These are phyloP conservation scores for Moesziomyces sp. DNA, from an alignment of 1,284 basidiomycete genomes.

Conservation along the genomic window DNA sequence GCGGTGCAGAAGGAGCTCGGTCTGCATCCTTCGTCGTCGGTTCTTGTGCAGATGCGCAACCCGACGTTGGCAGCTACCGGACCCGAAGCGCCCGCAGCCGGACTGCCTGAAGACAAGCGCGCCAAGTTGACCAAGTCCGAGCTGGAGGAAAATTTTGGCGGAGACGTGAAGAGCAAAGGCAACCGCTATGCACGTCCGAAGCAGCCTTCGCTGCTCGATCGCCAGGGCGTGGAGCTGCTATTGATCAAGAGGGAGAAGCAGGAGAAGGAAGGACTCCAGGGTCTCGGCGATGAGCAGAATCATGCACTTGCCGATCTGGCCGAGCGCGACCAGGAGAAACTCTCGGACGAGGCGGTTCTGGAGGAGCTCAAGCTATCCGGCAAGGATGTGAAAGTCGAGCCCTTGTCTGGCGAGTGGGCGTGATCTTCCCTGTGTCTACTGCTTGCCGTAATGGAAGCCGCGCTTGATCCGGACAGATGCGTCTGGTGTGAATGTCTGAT, in stretches of 20 bases:
- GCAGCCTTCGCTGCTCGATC: constrained; percentile 44
- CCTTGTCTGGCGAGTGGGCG: constrained; percentile 48
- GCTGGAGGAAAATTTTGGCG: constrained; percentile 52
- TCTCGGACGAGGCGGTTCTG: constrained; percentile 43
- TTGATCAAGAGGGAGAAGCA: constrained; percentile 48
- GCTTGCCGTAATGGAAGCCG: too few species aligned
- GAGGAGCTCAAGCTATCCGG: constrained; percentile 39
- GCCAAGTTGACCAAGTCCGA: constrained; percentile 50
- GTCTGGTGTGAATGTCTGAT: too few species aligned
- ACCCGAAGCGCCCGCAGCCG: constrained; percentile 41
- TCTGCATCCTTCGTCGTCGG: constrained; percentile 38
- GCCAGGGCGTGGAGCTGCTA: constrained; percentile 52
- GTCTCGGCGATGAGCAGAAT: constrained; percentile 46
- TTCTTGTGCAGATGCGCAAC: constrained; percentile 52
- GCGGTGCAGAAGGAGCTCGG: constrained; percentile 52
- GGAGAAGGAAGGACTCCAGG: constrained; percentile 41
- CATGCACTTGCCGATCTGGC: constrained; percentile 33
- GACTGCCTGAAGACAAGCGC: constrained; percentile 33
- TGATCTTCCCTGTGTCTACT: too few species aligned
- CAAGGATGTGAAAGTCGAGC: constrained; percentile 32
- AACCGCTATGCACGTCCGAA: constrained; percentile 52
- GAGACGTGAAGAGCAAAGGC: constrained; percentile 42
- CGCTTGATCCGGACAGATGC: too few species aligned
- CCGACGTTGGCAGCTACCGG: constrained; percentile 49
- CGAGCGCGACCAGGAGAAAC: constrained; percentile 15